Evolutionary conservation across 805 yeast genomes (phyloP).

Genomic region (Teunomyces aglyptinius): DNA sequence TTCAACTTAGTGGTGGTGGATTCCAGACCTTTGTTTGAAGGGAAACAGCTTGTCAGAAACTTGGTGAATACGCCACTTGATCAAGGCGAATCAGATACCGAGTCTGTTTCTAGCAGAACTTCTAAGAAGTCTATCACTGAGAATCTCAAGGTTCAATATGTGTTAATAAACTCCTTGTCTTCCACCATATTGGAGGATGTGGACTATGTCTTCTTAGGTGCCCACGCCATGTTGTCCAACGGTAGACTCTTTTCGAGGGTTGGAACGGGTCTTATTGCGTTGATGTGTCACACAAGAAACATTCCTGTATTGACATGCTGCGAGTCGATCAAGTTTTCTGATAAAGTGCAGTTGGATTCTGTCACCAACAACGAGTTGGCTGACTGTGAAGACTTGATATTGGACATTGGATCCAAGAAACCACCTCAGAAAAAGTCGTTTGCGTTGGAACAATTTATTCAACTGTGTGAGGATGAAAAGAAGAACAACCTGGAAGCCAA

Average conservation of each 20-base stretch:
- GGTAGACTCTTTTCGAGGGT: constrained; percentile 92
- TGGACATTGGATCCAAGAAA: constrained; percentile 45
- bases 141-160: constrained; percentile 75
- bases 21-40: constrained; percentile 92
- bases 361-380: constrained; percentile 91
- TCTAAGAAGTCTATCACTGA: constrained; percentile 30
- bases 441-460: constrained; percentile 62
- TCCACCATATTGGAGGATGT: constrained; percentile 77
- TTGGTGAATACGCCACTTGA: constrained; percentile 47
- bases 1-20: constrained; percentile 87
- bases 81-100: constrained; percentile 17
- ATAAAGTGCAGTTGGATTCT: constrained; percentile 93
- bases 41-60: constrained; percentile 68
- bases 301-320: constrained; percentile 95
- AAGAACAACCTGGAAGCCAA: constrained; percentile 20
- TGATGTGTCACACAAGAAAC: constrained; percentile 82
- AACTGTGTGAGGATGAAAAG: constrained; percentile 35
- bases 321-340: constrained; percentile 91
- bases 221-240: constrained; percentile 94
- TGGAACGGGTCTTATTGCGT: constrained; percentile 91
- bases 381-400: constrained; percentile 69
- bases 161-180: constrained; percentile 73
- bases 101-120: constrained; percentile 16
- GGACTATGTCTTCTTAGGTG: constrained; percentile 89
- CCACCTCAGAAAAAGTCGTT: constrained; percentile 58